Evolutionary conservation across 352 stramenopile species (phyloP).

Genomic region (Pythium apleroticum): DNA sequence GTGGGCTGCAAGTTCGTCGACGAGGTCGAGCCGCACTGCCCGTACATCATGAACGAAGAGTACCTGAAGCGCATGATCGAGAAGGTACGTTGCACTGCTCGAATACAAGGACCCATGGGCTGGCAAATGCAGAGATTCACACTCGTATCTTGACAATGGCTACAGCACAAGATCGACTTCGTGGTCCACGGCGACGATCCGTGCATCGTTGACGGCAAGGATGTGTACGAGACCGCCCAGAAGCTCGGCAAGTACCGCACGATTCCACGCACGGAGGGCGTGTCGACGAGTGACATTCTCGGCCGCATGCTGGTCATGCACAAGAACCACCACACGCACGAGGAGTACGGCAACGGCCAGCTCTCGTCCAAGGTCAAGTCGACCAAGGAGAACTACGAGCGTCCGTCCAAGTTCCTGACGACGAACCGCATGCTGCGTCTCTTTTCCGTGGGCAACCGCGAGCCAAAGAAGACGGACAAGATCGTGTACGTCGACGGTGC

Average conservation of each 20-base stretch:
- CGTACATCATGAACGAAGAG: constrained; percentile 98
- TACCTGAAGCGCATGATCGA: constrained; percentile 98
- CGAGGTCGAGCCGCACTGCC: constrained; percentile 95
- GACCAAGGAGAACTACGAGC: constrained; percentile 49
- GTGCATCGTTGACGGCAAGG: constrained; percentile 98
- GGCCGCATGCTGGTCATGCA: constrained; percentile 97
- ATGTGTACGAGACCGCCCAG: constrained; percentile 98
- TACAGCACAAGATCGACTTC: constrained; percentile 95
- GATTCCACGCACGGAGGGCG: constrained; percentile 95
- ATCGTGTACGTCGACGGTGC: constrained; percentile 98
- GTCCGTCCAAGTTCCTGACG: constrained; percentile 94
- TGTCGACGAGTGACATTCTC: constrained; percentile 99
- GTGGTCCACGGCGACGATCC: constrained; percentile 99
- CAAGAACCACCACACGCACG: constrained; percentile 91
- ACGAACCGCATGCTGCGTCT: constrained; percentile 95
- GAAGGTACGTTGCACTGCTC: constrained; percentile 47
- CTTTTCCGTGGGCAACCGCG: constrained; percentile 87
- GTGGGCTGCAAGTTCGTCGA: constrained; percentile 98
- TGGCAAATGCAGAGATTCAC: neutral
- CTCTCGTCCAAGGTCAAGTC: constrained; percentile 74
- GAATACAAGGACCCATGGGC: neutral
- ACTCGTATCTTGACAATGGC: neutral
- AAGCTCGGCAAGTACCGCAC: constrained; percentile 95
- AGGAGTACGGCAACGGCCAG: constrained; percentile 75
- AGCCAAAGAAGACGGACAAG: constrained; percentile 86